Base-by-base conservation (phyloP, 768 basidiomycete species). In the Hypholoma fasciculare region DNA sequence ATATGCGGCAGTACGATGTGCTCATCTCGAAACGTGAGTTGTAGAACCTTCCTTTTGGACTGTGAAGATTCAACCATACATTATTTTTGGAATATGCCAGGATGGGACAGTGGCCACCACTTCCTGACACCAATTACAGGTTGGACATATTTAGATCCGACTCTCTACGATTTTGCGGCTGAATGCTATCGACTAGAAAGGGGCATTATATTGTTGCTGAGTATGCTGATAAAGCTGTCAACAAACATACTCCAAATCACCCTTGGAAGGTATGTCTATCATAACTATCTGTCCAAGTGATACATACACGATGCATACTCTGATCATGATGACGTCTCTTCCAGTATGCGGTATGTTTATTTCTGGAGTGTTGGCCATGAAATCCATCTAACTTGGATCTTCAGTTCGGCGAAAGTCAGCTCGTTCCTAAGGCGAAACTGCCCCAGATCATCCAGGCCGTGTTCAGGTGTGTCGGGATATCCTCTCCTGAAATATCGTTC, bases 321-420 rank as follows among this genome's bases (percentile, higher is more conserved):
- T 5, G 39, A 53, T 51, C 26, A 37, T 38, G 49, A 58, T 38
- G 48, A 58, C 67, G 42, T 66, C 42, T 56, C 34, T 49, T 60
- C 27, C 54, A 90, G 88, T 89, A 86, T 71, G 85, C 86, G 61
- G 88, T 90, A 77, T 67, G 84, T 46, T 56, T 55, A 23, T 30
- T 43, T 36, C 44, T 53, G 23, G n/a, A 49, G 30, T 55, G 43
- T 26, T 42, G 49, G 26, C 44, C 54, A 14, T 58, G 47, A 42
- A 23, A 40, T 52, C 46, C 39, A n/a, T 58, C 55, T 66, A 58
- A 67, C 47, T 49, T 51, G 36, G 46, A 61, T 49, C 55, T 56
- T 54, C 55, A 93, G 90, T 93, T 90, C 67, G 92, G 89, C 26
- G 87, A 92, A 55, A 90, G 86, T 63, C 89, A 90, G 67, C 73